These are phyloP conservation scores for Cynara cardunculus DNA, from an alignment of 129 eudicot species.

Conservation along the genomic window DNA sequence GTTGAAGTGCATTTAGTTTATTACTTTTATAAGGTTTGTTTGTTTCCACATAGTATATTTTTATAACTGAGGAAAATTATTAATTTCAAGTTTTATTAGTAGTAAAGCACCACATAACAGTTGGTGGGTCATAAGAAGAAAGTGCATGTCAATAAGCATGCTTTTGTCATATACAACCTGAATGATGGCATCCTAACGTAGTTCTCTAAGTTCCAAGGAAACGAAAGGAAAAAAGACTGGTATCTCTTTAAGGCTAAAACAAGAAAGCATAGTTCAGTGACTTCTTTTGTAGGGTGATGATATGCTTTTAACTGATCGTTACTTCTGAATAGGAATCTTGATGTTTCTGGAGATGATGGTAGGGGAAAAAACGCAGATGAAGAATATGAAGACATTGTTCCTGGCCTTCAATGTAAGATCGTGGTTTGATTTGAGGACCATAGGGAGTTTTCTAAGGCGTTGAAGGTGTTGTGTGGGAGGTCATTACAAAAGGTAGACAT, in stretches of 20 bases:
- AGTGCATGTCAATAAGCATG: neutral
- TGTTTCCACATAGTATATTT: neutral
- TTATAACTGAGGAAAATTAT: too few species aligned
- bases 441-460: conserved; percentile 63
- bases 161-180: neutral
- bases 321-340: conserved; percentile 60
- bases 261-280: neutral
- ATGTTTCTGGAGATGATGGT: conserved; percentile 87
- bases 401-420: conserved; percentile 84
- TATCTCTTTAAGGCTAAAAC: neutral
- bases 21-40: neutral
- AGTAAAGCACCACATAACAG: neutral
- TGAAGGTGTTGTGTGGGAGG: conserved; percentile 77
- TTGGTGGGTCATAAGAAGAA: neutral
- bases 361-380: conserved; percentile 53
- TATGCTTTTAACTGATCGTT: neutral
- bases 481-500: conserved; percentile 67
- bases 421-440: conserved; percentile 73
- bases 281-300: neutral
- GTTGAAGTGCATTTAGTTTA: neutral
- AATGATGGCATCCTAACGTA: neutral
- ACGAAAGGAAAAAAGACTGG: neutral
- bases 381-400: conserved; percentile 53
- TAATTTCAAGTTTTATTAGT: neutral
- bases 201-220: neutral